Percentiles rank a stretch among this genome's conserved stretches.
These are phyloP conservation scores for Favolaschia claudopus DNA, from an alignment of 768 basidiomycete genomes.

Conservation along the genomic window DNA sequence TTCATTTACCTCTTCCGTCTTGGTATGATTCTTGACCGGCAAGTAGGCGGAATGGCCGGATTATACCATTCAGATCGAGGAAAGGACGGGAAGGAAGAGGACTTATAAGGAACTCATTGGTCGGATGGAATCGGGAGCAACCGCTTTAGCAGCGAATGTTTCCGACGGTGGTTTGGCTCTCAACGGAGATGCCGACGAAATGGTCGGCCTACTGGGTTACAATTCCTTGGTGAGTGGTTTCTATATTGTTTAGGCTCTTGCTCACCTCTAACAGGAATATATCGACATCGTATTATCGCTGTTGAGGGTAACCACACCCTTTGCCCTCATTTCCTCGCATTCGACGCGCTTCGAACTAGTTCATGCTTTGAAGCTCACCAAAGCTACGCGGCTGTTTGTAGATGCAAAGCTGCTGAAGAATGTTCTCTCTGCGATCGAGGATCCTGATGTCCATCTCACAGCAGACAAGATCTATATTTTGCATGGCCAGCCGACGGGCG, in stretches of 20 bases:
- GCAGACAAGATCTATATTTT: conserved; percentile 58
- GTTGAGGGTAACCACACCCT: conserved; percentile 57
- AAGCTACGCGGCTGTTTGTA: conserved; percentile 62
- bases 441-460: conserved; percentile 42
- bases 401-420: conserved; percentile 49
- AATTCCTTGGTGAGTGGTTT: conserved; percentile 67
- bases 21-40: not conserved
- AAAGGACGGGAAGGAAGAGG: conserved; percentile 53
- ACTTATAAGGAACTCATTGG: conserved; percentile 58
- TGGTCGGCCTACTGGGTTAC: conserved; percentile 74
- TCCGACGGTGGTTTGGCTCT: conserved; percentile 66
- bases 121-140: conserved; percentile 61
- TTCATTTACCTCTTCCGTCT: not conserved
- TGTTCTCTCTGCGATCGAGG: conserved; percentile 20
- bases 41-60: conserved; percentile 57
- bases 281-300: conserved; percentile 57
- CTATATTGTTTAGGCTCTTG: not conserved
- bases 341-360: conserved; percentile 65
- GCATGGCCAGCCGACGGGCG: conserved; percentile 45
- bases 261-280: conserved; percentile 54
- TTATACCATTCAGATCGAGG: conserved; percentile 63
- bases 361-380: conserved; percentile 55
- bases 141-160: conserved; percentile 57
- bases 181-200: conserved; percentile 52
- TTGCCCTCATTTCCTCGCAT: conserved; percentile 60